Conservation (phyloP, 2,329 filamentous ascomycete genomes). For the Cladosporium sp. region DNA sequence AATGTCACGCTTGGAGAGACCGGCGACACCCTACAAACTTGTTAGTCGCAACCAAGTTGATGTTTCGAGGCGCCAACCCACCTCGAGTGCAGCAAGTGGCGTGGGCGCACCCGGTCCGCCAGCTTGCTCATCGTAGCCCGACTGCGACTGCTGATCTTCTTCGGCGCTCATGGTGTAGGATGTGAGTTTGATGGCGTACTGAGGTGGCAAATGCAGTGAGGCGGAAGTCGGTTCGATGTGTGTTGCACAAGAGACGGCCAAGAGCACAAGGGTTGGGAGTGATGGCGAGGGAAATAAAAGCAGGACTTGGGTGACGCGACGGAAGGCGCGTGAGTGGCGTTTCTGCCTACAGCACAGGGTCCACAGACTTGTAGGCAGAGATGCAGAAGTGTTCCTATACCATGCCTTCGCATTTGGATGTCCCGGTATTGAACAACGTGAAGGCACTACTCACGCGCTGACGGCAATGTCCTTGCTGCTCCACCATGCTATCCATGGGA, state of each 20-base stretch:
- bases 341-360: not conserved
- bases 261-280: not conserved
- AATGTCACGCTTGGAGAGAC: slow-evolving; percentile 92
- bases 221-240: not conserved
- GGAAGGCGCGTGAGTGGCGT: not conserved
- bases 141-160: slow-evolving; percentile 65
- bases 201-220: not conserved
- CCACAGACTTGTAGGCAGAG: not conserved
- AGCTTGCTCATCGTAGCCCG: slow-evolving; percentile 67
- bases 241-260: not conserved
- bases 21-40: slow-evolving; percentile 71
- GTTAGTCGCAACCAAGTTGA: slow-evolving; percentile 18
- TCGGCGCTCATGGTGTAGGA: slow-evolving; percentile 48
- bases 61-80: slow-evolving; percentile 40
- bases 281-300: not conserved
- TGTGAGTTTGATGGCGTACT: not conserved
- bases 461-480: too few relatives aligned
- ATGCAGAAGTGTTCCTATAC: too few relatives aligned
- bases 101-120: slow-evolving; percentile 92
- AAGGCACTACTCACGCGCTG: too few relatives aligned
- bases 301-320: not conserved
- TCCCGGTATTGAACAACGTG: too few relatives aligned
- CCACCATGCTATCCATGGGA: not conserved
- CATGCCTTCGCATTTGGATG: too few relatives aligned
- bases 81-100: slow-evolving; percentile 81